phyloP scores from a whole-genome alignment of 345 rosid genomes.

The Hibiscus syriacus region DNA sequence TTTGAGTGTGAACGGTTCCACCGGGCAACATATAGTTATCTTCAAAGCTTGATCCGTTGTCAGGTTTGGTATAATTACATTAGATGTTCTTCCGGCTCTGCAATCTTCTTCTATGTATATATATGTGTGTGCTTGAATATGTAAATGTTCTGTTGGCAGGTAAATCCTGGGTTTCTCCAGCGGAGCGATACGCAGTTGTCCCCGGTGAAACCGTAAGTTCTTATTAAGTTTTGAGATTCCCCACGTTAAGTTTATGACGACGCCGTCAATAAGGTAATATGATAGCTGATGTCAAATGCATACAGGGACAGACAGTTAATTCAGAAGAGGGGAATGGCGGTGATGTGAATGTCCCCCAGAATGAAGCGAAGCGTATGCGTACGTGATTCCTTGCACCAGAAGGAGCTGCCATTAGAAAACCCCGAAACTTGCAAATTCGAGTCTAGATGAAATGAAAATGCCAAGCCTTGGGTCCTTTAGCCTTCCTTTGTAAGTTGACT shows the following conservation, averaged over 20 bases:
- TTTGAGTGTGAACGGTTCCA: constrained; percentile 75
- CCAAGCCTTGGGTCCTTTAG: background rate
- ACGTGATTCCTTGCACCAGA: constrained; percentile 18
- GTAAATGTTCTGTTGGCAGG: constrained; percentile 34
- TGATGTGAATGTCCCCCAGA: constrained; percentile 70
- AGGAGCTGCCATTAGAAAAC: background rate
- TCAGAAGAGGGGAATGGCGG: constrained; percentile 36
- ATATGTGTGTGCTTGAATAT: background rate
- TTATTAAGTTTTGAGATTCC: background rate
- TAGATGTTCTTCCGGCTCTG: background rate
- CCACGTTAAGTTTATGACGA: background rate
- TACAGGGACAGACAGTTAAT: constrained; percentile 35
- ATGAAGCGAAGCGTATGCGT: constrained; percentile 59
- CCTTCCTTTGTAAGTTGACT: background rate
- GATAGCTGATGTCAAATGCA: constrained; percentile 7
- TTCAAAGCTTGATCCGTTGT: constrained; percentile 51
- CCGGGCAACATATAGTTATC: constrained; percentile 67
- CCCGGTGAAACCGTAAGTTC: constrained; percentile 84
- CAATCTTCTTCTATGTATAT: background rate
- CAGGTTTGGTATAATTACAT: constrained; percentile 36
- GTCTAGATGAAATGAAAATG: background rate
- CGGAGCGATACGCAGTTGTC: constrained; percentile 92
- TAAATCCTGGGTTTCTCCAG: constrained; percentile 75
- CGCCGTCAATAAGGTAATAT: too few relatives aligned
- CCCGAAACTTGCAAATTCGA: background rate